These are phyloP conservation scores for Xerocomellus amylosporus DNA, from an alignment of 768 basidiomycete species.

Conservation along the genomic window DNA sequence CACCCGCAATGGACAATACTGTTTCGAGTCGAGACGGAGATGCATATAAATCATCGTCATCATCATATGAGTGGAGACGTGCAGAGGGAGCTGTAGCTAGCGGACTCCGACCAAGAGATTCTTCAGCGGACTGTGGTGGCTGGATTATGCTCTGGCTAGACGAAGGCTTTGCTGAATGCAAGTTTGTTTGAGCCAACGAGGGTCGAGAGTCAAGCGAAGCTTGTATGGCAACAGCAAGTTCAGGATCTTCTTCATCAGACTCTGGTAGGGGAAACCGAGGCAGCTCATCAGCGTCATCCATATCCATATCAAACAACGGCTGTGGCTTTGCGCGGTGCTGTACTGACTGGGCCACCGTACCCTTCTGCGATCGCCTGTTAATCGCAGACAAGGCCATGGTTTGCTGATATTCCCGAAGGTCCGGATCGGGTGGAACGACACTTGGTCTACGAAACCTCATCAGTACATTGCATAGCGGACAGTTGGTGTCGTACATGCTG, in stretches of 20 bases:
- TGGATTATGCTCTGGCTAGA: slow-evolving; percentile 3
- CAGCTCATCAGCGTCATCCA: slow-evolving; percentile 47
- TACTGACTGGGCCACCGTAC: slow-evolving; percentile 21
- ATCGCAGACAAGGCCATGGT: slow-evolving; percentile 62
- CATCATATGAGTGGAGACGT: slow-evolving; percentile 13
- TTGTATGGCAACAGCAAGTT: slow-evolving; percentile 58
- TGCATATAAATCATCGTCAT: slow-evolving; percentile 48
- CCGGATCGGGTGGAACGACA: slow-evolving; percentile 46
- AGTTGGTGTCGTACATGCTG: slow-evolving; percentile 48
- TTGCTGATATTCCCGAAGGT: slow-evolving; percentile 60
- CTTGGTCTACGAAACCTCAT: slow-evolving; percentile 28
- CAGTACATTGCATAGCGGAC: slow-evolving; percentile 3
- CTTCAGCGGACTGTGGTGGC: slow-evolving; percentile 5
- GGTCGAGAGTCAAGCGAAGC: slow-evolving; percentile 48
- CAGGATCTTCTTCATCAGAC: slow-evolving; percentile 50
- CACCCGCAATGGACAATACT: slow-evolving; percentile 63
- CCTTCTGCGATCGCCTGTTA: slow-evolving; percentile 44
- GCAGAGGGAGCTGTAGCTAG: not conserved
- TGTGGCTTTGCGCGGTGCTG: slow-evolving; percentile 36
- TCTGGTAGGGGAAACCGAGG: slow-evolving; percentile 22
- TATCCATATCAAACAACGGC: slow-evolving; percentile 53
- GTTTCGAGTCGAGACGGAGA: slow-evolving; percentile 62
- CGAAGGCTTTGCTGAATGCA: not conserved
- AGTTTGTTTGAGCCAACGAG: not conserved
- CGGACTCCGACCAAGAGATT: not conserved